A percentile compares a stretch with the other conserved stretches of the same genome.
Evolutionary conservation across 306 rosid genomes (phyloP).

Genomic region (Citrullus amarus): DNA sequence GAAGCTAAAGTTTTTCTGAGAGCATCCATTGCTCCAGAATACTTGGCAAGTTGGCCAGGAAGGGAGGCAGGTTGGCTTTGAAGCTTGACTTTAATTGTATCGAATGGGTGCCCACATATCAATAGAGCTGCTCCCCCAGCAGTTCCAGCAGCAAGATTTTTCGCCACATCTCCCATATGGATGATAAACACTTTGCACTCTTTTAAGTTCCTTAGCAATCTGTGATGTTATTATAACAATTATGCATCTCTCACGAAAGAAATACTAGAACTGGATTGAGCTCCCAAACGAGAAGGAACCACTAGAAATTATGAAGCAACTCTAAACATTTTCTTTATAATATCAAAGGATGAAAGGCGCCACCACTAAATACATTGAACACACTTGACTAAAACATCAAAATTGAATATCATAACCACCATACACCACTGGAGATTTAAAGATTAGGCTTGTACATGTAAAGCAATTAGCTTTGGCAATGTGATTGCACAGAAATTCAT

Average conservation of each 20-base stretch:
- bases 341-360: neutral
- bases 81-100: slow-evolving; percentile 94
- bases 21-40: slow-evolving; percentile 81
- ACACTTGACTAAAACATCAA: neutral
- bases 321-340: neutral
- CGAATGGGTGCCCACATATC: slow-evolving; percentile 85
- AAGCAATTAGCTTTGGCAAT: neutral
- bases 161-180: slow-evolving; percentile 89
- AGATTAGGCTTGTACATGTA: neutral
- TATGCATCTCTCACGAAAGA: neutral
- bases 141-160: slow-evolving; percentile 90
- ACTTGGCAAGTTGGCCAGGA: slow-evolving; percentile 66
- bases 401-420: neutral
- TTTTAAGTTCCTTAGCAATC: neutral
- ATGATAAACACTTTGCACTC: neutral
- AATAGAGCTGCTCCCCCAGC: slow-evolving; percentile 89
- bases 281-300: neutral
- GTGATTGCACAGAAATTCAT: neutral
- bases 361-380: neutral
- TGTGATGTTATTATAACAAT: neutral
- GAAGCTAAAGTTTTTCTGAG: slow-evolving; percentile 81
- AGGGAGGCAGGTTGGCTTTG: slow-evolving; percentile 93
- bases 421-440: neutral
- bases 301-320: neutral
- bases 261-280: neutral